Evolutionary conservation across 768 basidiomycete species (phyloP).

Genomic region (Rhodotorula babjevae): DNA sequence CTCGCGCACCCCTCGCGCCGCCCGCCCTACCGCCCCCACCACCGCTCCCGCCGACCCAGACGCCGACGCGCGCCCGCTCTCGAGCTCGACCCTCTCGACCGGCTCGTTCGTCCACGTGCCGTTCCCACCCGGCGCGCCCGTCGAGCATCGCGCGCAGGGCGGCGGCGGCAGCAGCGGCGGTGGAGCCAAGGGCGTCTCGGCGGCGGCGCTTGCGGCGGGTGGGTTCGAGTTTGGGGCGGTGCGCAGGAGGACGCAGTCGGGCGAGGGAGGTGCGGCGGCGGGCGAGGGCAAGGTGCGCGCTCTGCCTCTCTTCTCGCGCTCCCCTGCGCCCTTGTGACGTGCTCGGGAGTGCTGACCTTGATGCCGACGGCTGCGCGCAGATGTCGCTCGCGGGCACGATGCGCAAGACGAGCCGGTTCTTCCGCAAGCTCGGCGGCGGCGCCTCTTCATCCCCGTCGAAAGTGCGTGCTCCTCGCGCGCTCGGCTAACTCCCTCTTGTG

Average conservation of each 20-base stretch:
- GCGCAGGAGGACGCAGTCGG: background rate
- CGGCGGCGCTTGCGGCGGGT: background rate
- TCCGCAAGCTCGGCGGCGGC: conserved; percentile 36
- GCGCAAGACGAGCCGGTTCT: conserved; percentile 43
- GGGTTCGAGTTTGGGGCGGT: conserved; percentile 17
- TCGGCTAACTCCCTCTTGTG: background rate
- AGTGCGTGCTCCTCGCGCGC: background rate
- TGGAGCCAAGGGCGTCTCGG: background rate
- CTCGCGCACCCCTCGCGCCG: no score
- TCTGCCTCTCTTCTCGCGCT: background rate
- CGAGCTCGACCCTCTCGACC: conserved; percentile 3
- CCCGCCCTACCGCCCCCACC: background rate
- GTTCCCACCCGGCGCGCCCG: background rate
- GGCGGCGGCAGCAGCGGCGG: background rate
- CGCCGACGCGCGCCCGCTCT: background rate
- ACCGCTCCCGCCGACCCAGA: background rate
- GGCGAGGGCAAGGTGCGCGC: background rate
- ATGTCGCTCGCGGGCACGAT: conserved; percentile 37
- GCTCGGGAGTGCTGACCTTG: background rate
- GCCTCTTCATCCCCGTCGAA: background rate
- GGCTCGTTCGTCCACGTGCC: conserved; percentile 20
- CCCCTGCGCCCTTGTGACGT: background rate
- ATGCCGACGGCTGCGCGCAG: background rate
- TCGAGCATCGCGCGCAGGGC: background rate
- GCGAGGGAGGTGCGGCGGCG: background rate